Base-by-base conservation (phyloP, 441 rosid species). In the Pelargonium australe region DNA sequence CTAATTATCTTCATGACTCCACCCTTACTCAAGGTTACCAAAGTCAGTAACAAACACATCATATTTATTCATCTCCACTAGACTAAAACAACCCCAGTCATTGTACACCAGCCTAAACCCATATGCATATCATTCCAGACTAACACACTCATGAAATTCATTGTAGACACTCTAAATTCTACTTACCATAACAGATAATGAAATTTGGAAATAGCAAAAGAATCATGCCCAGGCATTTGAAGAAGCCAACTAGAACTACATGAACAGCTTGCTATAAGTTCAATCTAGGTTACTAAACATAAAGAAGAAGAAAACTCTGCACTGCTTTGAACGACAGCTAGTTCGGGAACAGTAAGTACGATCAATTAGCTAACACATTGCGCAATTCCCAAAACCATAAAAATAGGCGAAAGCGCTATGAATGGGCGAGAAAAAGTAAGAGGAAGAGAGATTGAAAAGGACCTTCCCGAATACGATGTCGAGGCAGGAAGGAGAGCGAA, bases 401-500 rank as follows among this genome's bases (percentile, higher is more conserved):
- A 61, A 23, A 34, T 10, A 60, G 37, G 37, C n/a, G 64, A 61
- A 25, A 61, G 13, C 7, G 64, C 37, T 20, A 25, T 34, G 31
- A 60, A 23, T 0, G 64, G 2, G 64, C 64, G 64, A 60, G 64
- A 60, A 23, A 60, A 4, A 7, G 6, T 25, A 28, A 69, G 40
- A 51, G 70, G 57, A 66, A 41, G 45, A 68, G 65, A 70, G 57
- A 63, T 10, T 37, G 41, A 37, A 51, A 57, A 13, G 25, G 0
- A 89, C 99, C 94, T 90, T 95, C 75, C 89, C 98, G 63, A 91
- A 90, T 70, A 95, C 95, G 78, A 95, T 69, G 82, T 95, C 99
- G 70, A 68, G 75, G 12, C 88, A 86, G 65, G 85, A 85, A 43
- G 79, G 81, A 7, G 80, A 84, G 75, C 99, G 98, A 79, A 95